Percentiles rank a stretch among this genome's conserved stretches.
Conservation (phyloP, 1,139 yeast genomes). For the Geotrichum restrictum region DNA sequence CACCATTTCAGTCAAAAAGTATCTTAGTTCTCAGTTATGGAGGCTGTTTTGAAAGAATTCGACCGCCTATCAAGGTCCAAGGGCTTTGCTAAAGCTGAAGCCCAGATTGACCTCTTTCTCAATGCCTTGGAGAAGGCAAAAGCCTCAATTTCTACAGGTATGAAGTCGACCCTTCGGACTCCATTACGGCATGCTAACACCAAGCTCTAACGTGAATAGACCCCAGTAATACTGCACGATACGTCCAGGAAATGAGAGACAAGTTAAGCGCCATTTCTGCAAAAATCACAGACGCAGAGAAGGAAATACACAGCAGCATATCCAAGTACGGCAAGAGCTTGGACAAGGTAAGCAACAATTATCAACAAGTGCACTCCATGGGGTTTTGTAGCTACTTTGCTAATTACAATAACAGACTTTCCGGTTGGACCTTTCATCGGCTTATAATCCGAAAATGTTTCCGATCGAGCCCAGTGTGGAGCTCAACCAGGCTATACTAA, state of each 20-base stretch:
- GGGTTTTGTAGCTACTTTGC: no score
- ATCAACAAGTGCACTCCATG: no score
- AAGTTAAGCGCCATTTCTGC: slow-evolving; percentile 16
- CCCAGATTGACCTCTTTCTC: slow-evolving; percentile 34
- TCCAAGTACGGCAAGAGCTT: slow-evolving; percentile 38
- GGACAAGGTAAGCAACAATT: slow-evolving; percentile 31
- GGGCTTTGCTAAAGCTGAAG: slow-evolving; percentile 32
- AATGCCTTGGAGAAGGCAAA: slow-evolving; percentile 31
- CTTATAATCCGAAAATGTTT: slow-evolving; percentile 35
- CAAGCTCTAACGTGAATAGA: slow-evolving; percentile 17
- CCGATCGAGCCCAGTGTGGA: slow-evolving; percentile 27
- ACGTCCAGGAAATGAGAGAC: slow-evolving; percentile 16
- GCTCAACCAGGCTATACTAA: slow-evolving; percentile 42
- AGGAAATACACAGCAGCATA: slow-evolving; percentile 34
- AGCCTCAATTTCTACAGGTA: slow-evolving; percentile 23
- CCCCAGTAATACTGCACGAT: slow-evolving; percentile 17
- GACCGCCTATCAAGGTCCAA: slow-evolving; percentile 31
- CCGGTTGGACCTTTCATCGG: slow-evolving; percentile 30
- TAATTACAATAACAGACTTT: no score
- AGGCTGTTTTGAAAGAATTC: slow-evolving; percentile 33
- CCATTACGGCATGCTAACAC: not conserved
- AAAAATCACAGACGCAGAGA: slow-evolving; percentile 30
- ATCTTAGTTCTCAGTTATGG: no score
- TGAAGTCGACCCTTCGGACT: not conserved
- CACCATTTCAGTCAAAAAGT: no score